Evolutionary conservation across 192 early-diverging fungal species (phyloP).

Genomic region (Podila verticillata): DNA sequence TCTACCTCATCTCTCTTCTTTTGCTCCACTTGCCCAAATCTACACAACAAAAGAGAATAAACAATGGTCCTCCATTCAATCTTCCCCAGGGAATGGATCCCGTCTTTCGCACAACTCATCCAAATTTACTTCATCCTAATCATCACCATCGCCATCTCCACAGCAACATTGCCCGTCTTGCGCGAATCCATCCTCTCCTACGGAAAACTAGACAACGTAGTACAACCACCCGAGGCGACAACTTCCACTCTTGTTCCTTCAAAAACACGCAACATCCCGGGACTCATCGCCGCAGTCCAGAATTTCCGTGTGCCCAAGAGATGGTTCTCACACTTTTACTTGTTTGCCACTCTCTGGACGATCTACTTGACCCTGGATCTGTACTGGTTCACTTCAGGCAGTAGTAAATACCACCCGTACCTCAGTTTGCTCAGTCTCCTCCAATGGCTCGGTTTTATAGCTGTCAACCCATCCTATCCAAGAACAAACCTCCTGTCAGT

Average conservation of each 20-base stretch:
- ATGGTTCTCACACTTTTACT: conserved; percentile 66
- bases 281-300: not conserved
- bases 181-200: conserved; percentile 33
- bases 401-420: conserved; percentile 4
- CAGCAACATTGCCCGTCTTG: conserved; percentile 20
- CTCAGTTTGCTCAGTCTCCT: conserved; percentile 28
- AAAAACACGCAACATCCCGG: no score
- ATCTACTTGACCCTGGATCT: conserved; percentile 27
- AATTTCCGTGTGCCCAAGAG: conserved; percentile 53
- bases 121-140: conserved; percentile 27
- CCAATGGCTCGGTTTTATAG: conserved; percentile 27
- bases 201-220: conserved; percentile 35
- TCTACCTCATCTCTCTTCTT: no score
- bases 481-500: not conserved
- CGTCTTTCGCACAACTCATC: conserved; percentile 36
- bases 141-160: conserved; percentile 12
- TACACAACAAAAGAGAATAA: no score
- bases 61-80: not conserved
- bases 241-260: conserved; percentile 2
- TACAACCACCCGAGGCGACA: not conserved
- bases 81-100: not conserved
- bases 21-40: no score
- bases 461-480: conserved; percentile 1
- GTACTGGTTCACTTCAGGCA: conserved; percentile 8
- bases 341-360: conserved; percentile 48